Evolutionary conservation across 2,329 filamentous ascomycete genomes (phyloP).

Genomic region (Albophoma yamanashiensis): DNA sequence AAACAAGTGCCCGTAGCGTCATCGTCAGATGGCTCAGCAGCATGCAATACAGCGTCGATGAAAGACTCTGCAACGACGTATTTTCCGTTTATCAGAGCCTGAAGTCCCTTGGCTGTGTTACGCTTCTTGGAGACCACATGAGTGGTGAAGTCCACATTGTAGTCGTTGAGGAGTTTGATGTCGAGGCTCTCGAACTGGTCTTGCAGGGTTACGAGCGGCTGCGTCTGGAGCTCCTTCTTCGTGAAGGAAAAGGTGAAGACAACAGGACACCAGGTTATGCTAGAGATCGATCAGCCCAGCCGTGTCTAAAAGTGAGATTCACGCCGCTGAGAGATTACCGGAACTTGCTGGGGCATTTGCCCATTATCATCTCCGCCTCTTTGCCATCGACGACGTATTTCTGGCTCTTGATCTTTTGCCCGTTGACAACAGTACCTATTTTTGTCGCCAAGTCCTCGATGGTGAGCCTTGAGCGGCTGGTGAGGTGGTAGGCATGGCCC

Average conservation of each 20-base stretch:
- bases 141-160: slow-evolving; percentile 60
- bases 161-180: slow-evolving; percentile 72
- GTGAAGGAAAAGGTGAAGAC: slow-evolving; percentile 68
- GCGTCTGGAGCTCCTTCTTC: slow-evolving; percentile 56
- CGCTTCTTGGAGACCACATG: slow-evolving; percentile 84
- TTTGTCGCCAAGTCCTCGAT: slow-evolving; percentile 78
- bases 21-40: slow-evolving; percentile 36
- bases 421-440: slow-evolving; percentile 71
- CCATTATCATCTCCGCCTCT: slow-evolving; percentile 57
- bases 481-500: slow-evolving; percentile 55
- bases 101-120: slow-evolving; percentile 79
- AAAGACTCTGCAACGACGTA: slow-evolving; percentile 67
- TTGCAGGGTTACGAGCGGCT: slow-evolving; percentile 42
- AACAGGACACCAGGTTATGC: slow-evolving; percentile 68
- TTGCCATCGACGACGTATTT: slow-evolving; percentile 40
- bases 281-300: slow-evolving; percentile 18
- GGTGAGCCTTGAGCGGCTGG: slow-evolving; percentile 56
- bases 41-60: slow-evolving; percentile 59
- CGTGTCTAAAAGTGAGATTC: neutral
- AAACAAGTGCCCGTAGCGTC: slow-evolving; percentile 39
- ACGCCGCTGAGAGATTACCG: slow-evolving; percentile 26
- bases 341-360: slow-evolving; percentile 55
- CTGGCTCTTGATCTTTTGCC: slow-evolving; percentile 54
- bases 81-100: slow-evolving; percentile 73
- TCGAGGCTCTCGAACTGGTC: slow-evolving; percentile 71